phyloP scores from a whole-genome alignment of 2,329 filamentous ascomycete species.

The Westerdykella aurantiaca region DNA sequence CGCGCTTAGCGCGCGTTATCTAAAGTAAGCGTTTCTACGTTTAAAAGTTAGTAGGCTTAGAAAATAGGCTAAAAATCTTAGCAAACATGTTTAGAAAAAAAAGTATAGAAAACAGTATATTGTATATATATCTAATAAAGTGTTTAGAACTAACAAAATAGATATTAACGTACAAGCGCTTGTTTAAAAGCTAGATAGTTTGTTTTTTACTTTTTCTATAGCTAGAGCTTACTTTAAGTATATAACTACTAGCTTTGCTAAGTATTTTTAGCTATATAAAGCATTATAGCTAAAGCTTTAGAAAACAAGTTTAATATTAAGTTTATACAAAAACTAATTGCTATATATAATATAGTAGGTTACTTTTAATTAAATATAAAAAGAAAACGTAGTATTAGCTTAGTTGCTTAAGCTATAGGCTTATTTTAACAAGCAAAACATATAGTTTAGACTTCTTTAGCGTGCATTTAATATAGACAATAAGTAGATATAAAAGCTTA shows the following conservation, averaged over 20 bases:
- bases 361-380: slow-evolving; percentile 10
- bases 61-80: slow-evolving; percentile 11
- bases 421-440: slow-evolving; percentile 33
- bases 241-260: slow-evolving; percentile 9
- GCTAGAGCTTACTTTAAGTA: slow-evolving; percentile 14
- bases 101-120: slow-evolving; percentile 8
- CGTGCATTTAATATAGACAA: slow-evolving; percentile 6
- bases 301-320: slow-evolving; percentile 10
- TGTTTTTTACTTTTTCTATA: slow-evolving; percentile 11
- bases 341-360: slow-evolving; percentile 14
- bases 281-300: slow-evolving; percentile 18
- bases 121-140: slow-evolving; percentile 1
- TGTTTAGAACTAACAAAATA: slow-evolving; percentile 10
- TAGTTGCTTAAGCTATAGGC: slow-evolving; percentile 13
- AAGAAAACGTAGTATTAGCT: slow-evolving; percentile 11
- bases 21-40: slow-evolving; percentile 7
- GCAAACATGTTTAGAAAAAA: slow-evolving; percentile 9
- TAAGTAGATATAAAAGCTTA: slow-evolving; percentile 21
- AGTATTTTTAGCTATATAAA: slow-evolving; percentile 32
- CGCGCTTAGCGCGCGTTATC: slow-evolving; percentile 8
- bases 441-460: slow-evolving; percentile 44
- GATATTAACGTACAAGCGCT: slow-evolving; percentile 27
- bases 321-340: slow-evolving; percentile 18
- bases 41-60: slow-evolving; percentile 8
- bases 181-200: slow-evolving; percentile 11